Evolutionary conservation across 2,329 filamentous ascomycete genomes (phyloP).

Genomic region (Cylindrodendrum hubeiense): DNA sequence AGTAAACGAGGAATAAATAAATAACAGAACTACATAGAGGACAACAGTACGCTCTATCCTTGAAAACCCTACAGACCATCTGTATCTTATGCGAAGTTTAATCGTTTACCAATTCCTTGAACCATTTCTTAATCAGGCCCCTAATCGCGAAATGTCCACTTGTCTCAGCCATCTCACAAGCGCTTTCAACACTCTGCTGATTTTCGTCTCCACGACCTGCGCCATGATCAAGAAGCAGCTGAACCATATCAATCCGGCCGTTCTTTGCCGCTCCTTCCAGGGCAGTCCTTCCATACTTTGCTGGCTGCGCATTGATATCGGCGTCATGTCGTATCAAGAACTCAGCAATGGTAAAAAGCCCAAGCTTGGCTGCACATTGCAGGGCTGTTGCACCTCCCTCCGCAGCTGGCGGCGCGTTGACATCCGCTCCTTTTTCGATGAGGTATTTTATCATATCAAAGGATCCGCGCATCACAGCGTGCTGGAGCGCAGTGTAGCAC

Average conservation of each 20-base stretch:
- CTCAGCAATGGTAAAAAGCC: neutral
- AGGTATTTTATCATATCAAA: neutral
- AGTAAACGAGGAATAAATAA: no score
- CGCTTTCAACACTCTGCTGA: neutral
- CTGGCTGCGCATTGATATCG: neutral
- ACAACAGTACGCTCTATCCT: no score
- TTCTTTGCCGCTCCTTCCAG: neutral
- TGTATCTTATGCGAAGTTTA: no score
- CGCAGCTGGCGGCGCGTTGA: neutral
- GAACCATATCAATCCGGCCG: neutral
- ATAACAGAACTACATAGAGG: no score
- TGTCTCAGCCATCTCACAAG: neutral
- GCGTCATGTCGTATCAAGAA: neutral
- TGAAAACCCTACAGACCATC: no score
- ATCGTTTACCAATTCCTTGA: no score
- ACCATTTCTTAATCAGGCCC: neutral
- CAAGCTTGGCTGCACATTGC: neutral
- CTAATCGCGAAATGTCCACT: neutral
- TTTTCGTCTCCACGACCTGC: neutral
- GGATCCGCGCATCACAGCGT: no score
- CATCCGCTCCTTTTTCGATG: neutral
- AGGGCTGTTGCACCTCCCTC: neutral
- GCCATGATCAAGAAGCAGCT: neutral
- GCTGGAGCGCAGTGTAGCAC: no score
- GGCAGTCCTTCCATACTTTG: neutral